Conservation (phyloP, 805 yeast genomes). For the Yamadazyma kitorensis region DNA sequence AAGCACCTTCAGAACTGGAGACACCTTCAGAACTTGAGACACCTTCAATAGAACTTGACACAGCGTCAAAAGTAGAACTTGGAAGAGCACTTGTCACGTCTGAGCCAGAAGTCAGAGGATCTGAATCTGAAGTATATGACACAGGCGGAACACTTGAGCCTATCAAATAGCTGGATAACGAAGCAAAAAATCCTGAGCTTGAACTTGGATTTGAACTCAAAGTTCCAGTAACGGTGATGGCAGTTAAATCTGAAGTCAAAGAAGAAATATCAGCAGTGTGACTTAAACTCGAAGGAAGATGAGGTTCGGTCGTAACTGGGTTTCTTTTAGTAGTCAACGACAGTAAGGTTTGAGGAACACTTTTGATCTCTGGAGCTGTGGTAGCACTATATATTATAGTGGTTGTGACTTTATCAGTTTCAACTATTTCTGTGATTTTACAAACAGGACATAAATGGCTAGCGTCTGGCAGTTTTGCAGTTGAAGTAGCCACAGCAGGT, state of each 20-base stretch:
- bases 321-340: conserved; percentile 18
- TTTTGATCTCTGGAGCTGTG: conserved; percentile 16
- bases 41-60: too few relatives aligned
- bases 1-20: too few relatives aligned
- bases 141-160: too few relatives aligned
- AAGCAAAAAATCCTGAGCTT: conserved; percentile 1
- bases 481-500: conserved; percentile 24
- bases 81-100: too few relatives aligned
- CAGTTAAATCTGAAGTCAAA: conserved; percentile 13
- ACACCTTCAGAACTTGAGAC: too few relatives aligned
- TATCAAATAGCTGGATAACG: conserved; percentile 2
- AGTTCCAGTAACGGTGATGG: conserved; percentile 1
- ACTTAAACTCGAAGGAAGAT: conserved; percentile 18
- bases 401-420: conserved; percentile 18
- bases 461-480: conserved; percentile 4
- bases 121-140: too few relatives aligned
- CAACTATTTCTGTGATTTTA: conserved; percentile 4
- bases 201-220: conserved; percentile 2
- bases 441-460: conserved; percentile 5
- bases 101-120: too few relatives aligned
- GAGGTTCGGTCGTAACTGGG: conserved; percentile 25
- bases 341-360: conserved; percentile 15
- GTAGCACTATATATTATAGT: conserved; percentile 22
- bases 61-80: too few relatives aligned
- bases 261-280: conserved; percentile 20